Conservation (phyloP, 2,329 filamentous ascomycete species). For the Arthroderma sp. region DNA sequence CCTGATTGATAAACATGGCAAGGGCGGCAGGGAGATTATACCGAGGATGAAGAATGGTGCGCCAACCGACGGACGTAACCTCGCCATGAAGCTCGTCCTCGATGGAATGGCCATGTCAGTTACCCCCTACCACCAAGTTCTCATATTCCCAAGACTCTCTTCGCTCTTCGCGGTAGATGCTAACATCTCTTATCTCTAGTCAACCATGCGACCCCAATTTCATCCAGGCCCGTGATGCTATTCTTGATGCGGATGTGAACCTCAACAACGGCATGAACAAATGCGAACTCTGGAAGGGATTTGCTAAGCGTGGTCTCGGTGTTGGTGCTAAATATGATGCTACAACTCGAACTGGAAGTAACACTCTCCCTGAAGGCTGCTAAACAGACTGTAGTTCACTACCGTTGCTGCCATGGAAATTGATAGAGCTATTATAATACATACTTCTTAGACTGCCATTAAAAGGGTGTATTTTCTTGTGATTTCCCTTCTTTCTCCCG, state of each 20-base stretch:
- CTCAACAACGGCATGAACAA: slow-evolving; percentile 10
- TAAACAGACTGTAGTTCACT: too few species aligned
- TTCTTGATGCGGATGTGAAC: slow-evolving; percentile 11
- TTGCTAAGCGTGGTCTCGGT: slow-evolving; percentile 12
- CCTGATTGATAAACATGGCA: slow-evolving; percentile 13
- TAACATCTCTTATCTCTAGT: neutral
- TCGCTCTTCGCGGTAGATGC: too few species aligned
- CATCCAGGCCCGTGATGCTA: slow-evolving; percentile 13
- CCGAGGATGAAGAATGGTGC: slow-evolving; percentile 8
- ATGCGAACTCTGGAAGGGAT: slow-evolving; percentile 12
- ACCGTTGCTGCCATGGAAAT: too few species aligned
- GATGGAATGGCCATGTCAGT: slow-evolving; percentile 14
- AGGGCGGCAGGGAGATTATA: slow-evolving; percentile 6
- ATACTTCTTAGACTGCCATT: too few species aligned
- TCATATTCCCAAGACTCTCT: neutral
- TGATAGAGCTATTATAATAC: too few species aligned
- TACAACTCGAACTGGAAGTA: neutral
- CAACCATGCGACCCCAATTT: slow-evolving; percentile 14
- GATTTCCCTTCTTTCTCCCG: too few species aligned
- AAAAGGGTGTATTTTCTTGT: too few species aligned
- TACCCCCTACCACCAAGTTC: neutral
- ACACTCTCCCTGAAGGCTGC: neutral
- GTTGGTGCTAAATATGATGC: neutral
- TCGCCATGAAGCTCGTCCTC: slow-evolving; percentile 12
- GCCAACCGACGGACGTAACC: slow-evolving; percentile 11